A percentile compares a stretch with the other conserved stretches of the same genome.
phyloP scores from a whole-genome alignment of 108 stramenopile species.

The Cylindrotheca fusiformis region DNA sequence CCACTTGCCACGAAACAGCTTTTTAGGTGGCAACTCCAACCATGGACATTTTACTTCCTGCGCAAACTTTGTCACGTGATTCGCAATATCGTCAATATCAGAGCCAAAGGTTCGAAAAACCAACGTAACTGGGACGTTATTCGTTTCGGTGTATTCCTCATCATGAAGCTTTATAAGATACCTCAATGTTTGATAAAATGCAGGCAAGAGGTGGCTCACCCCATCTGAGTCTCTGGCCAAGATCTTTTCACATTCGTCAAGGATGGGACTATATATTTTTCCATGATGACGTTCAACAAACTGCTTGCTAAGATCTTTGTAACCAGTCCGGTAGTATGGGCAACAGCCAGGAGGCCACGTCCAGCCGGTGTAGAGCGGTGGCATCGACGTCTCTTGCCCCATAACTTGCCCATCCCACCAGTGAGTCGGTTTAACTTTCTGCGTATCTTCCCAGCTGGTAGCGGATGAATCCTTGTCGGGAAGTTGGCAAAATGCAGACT shows the following conservation, averaged over 20 bases:
- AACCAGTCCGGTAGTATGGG: conserved; percentile 77
- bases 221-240: conserved; percentile 6
- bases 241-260: conserved; percentile 11
- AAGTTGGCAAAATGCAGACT: conserved; percentile 76
- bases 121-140: conserved; percentile 40
- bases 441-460: conserved; percentile 26
- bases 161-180: conserved; percentile 19
- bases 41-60: conserved; percentile 51
- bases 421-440: conserved; percentile 52
- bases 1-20: conserved; percentile 58
- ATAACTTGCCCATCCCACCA: conserved; percentile 85
- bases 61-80: conserved; percentile 60
- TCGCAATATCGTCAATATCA: conserved; percentile 64
- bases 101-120: conserved; percentile 84
- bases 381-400: conserved; percentile 20
- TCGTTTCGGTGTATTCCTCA: conserved; percentile 7
- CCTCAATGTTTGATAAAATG: conserved; percentile 68
- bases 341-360: conserved; percentile 57
- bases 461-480: conserved; percentile 7
- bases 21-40: conserved; percentile 37
- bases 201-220: conserved; percentile 51
- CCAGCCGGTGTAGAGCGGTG: conserved; percentile 82
- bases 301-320: conserved; percentile 48
- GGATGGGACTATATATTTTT: conserved; percentile 32
- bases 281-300: conserved; percentile 62